Conservation (phyloP, 2,329 filamentous ascomycete species). For the Nigrospora sphaerica region DNA sequence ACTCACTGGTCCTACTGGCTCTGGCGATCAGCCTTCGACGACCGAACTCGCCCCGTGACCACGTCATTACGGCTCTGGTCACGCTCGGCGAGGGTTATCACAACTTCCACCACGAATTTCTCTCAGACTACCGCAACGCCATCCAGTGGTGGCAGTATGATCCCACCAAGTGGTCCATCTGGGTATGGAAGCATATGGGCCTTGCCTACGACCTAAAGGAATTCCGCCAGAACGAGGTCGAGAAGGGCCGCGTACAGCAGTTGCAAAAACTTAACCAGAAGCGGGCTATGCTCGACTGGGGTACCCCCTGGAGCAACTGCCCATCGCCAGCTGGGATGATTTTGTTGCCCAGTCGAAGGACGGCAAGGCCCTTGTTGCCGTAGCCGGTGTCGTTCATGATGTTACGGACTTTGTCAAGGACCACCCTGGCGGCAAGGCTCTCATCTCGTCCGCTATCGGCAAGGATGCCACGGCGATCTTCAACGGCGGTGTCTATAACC, state of each 20-base stretch:
- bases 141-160: slow-evolving; percentile 66
- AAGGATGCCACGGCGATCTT: slow-evolving; percentile 65
- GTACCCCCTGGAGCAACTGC: slow-evolving; percentile 47
- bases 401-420: slow-evolving; percentile 60
- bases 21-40: slow-evolving; percentile 60
- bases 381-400: slow-evolving; percentile 60
- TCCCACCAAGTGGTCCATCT: slow-evolving; percentile 66
- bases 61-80: slow-evolving; percentile 61
- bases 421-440: slow-evolving; percentile 60
- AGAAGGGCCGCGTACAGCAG: too few relatives aligned
- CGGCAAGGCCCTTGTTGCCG: slow-evolving; percentile 52
- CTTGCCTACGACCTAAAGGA: too few relatives aligned
- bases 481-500: too few relatives aligned
- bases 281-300: slow-evolving; percentile 58
- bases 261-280: slow-evolving; percentile 63
- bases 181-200: slow-evolving; percentile 60
- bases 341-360: slow-evolving; percentile 57
- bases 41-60: slow-evolving; percentile 63
- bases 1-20: slow-evolving; percentile 46
- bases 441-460: slow-evolving; percentile 57
- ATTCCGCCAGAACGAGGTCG: too few relatives aligned
- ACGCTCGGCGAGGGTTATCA: too few relatives aligned
- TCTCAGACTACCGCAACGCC: slow-evolving; percentile 64
- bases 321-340: slow-evolving; percentile 46
- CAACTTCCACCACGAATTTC: too few relatives aligned